These are phyloP conservation scores for Lyophyllum semitale DNA, from an alignment of 768 basidiomycete species.

Conservation along the genomic window DNA sequence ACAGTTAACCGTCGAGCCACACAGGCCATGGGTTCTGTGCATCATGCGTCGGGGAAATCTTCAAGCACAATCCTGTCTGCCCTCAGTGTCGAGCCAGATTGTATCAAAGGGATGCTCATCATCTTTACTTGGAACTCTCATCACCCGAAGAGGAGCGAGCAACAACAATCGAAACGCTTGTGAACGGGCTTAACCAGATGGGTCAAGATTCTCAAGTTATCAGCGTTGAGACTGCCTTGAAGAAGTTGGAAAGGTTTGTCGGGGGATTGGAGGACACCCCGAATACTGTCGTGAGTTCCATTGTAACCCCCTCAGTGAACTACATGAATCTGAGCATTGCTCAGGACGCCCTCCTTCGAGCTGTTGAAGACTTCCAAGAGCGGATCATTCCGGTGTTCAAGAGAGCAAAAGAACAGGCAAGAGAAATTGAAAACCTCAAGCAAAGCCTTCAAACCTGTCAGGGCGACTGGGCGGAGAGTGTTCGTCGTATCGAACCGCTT, in stretches of 20 bases:
- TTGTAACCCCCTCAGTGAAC: not conserved
- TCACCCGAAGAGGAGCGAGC: constrained; percentile 29
- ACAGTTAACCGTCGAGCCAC: not conserved
- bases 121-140: constrained; percentile 25
- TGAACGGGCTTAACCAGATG: constrained; percentile 37
- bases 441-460: constrained; percentile 14
- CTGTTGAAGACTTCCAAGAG: constrained; percentile 40
- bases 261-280: constrained; percentile 23
- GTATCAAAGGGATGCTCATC: constrained; percentile 13
- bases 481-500: constrained; percentile 7
- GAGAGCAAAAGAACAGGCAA: constrained; percentile 27
- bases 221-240: constrained; percentile 37
- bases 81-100: constrained; percentile 22
- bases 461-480: constrained; percentile 6
- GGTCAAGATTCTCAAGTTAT: constrained; percentile 30
- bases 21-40: constrained; percentile 46
- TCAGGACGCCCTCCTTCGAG: constrained; percentile 34
- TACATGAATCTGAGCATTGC: not conserved
- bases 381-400: constrained; percentile 42
- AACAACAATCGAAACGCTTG: constrained; percentile 23
- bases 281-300: constrained; percentile 28
- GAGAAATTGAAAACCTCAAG: constrained; percentile 26
- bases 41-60: constrained; percentile 29
- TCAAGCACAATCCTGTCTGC: constrained; percentile 18
- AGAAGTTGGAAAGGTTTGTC: constrained; percentile 32